A percentile compares a stretch with the other conserved stretches of the same genome.
These are phyloP conservation scores for Pichia sp. DNA, from an alignment of 1,139 yeast genomes.

Conservation along the genomic window DNA sequence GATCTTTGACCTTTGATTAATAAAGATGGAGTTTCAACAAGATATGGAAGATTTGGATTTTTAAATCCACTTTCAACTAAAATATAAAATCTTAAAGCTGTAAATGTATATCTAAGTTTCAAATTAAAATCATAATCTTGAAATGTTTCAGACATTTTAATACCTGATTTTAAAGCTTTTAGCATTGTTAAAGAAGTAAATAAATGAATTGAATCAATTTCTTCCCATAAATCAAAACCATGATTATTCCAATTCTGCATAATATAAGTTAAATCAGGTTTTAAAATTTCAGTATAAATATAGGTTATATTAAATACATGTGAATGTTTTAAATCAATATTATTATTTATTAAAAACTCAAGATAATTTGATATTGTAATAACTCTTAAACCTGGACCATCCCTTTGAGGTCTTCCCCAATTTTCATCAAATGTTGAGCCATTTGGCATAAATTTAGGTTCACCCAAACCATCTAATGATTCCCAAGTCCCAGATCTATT, in stretches of 20 bases:
- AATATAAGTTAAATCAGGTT: constrained; percentile 67
- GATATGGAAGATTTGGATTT: constrained; percentile 40
- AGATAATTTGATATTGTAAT: constrained; percentile 59
- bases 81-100: constrained; percentile 36
- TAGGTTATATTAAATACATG: constrained; percentile 28
- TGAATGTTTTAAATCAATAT: constrained; percentile 18
- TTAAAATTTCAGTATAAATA: constrained; percentile 49
- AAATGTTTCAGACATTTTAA: constrained; percentile 36
- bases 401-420: constrained; percentile 97
- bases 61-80: constrained; percentile 43
- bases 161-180: constrained; percentile 59
- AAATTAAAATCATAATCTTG: constrained; percentile 32
- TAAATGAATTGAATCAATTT: constrained; percentile 64
- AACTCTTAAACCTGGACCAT: constrained; percentile 85
- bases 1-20: constrained; percentile 38
- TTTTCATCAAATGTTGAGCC: constrained; percentile 51
- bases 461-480: constrained; percentile 64
- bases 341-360: constrained; percentile 34
- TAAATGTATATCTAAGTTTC: constrained; percentile 28
- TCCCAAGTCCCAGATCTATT: constrained; percentile 66
- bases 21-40: constrained; percentile 62
- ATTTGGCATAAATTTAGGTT: constrained; percentile 75
- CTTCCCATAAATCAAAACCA: constrained; percentile 95
- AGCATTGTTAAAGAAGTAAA: constrained; percentile 74
- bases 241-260: constrained; percentile 53